Conservation (phyloP, 345 rosid genomes). For the Brassica nigra region DNA sequence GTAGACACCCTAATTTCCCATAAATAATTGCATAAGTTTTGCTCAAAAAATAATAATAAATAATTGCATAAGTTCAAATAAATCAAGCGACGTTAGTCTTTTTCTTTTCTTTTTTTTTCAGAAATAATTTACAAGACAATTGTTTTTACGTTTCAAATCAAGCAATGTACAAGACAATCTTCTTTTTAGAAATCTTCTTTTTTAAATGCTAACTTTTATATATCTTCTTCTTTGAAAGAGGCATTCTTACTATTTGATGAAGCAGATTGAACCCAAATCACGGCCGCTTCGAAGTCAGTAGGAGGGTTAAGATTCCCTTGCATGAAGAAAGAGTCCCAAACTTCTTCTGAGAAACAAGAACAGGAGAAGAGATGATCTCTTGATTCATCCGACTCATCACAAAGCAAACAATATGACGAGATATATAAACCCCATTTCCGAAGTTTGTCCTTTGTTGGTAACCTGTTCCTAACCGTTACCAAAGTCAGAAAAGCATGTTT, state of each 20-base stretch:
- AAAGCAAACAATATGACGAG: neutral
- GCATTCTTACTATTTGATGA: neutral
- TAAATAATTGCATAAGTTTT: too few relatives aligned
- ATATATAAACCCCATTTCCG: neutral
- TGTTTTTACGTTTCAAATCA: neutral
- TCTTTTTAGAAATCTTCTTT: too few relatives aligned
- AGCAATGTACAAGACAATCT: neutral
- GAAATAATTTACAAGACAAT: neutral
- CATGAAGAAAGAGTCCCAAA: too few relatives aligned
- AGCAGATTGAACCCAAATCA: neutral
- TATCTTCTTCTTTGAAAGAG: too few relatives aligned
- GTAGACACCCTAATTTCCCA: too few relatives aligned
- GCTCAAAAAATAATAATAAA: too few relatives aligned
- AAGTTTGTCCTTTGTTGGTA: neutral
- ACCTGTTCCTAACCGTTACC: neutral
- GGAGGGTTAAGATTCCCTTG: too few relatives aligned
- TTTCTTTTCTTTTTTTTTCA: too few relatives aligned
- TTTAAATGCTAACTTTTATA: too few relatives aligned
- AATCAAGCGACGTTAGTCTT: too few relatives aligned
- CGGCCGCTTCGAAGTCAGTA: neutral
- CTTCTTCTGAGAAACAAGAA: too few relatives aligned
- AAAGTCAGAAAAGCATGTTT: neutral
- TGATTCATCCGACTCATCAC: neutral
- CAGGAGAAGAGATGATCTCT: neutral
- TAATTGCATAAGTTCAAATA: too few relatives aligned